Percentiles rank a stretch among this genome's conserved stretches.
These are phyloP conservation scores for Cladophialophora chaetospira DNA, from an alignment of 2,329 filamentous ascomycete species.

Conservation along the genomic window DNA sequence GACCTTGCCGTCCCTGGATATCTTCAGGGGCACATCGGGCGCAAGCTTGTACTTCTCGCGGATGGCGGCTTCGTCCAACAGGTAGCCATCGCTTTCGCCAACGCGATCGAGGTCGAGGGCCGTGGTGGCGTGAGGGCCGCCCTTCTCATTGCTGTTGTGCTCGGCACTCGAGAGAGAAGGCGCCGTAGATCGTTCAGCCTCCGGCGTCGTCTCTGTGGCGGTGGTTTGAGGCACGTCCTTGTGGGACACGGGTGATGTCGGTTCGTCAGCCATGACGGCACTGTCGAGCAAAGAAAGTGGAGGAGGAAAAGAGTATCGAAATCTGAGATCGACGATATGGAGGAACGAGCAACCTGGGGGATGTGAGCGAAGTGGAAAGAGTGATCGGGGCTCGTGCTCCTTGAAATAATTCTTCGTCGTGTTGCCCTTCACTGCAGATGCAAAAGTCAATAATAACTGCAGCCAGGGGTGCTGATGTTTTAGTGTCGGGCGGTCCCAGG, in stretches of 20 bases:
- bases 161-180: conserved; percentile 25
- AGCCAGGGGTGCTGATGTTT: background rate
- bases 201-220: background rate
- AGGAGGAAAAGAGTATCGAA: background rate
- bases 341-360: background rate
- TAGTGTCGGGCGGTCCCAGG: background rate
- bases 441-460: conserved; percentile 4
- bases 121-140: background rate
- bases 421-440: conserved; percentile 1
- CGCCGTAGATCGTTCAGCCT: conserved; percentile 5
- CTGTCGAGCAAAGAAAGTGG: background rate
- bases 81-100: conserved; percentile 33
- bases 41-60: conserved; percentile 29
- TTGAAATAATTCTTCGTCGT: conserved; percentile 6
- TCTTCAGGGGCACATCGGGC: conserved; percentile 38
- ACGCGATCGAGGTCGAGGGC: conserved; percentile 32
- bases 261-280: conserved; percentile 2
- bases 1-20: conserved; percentile 45
- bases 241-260: background rate
- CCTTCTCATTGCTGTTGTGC: conserved; percentile 18
- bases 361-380: background rate
- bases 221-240: conserved; percentile 3
- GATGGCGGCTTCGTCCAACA: conserved; percentile 31
- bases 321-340: background rate
- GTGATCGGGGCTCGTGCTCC: background rate